Percentiles rank a stretch among this genome's conserved stretches.
Conservation (phyloP, 1,139 yeast genomes). For the Eremothecium sinecaudum region DNA sequence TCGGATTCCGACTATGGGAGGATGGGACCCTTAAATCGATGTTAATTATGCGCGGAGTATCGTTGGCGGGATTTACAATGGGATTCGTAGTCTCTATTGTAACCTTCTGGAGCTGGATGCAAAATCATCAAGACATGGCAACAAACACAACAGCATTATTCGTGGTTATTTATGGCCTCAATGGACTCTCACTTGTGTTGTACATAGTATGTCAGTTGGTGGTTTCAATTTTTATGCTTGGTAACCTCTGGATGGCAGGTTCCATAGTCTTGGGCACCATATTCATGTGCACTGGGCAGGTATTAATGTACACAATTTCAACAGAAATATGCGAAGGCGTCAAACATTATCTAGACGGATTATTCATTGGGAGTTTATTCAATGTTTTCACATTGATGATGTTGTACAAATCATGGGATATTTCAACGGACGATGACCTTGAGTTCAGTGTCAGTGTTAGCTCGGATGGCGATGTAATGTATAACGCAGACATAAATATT, state of each 20-base stretch:
- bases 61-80: constrained; percentile 46
- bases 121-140: constrained; percentile 20
- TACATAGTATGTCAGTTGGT: constrained; percentile 66
- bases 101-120: constrained; percentile 65
- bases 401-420: constrained; percentile 94
- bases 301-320: constrained; percentile 62
- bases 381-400: constrained; percentile 81
- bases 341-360: constrained; percentile 82
- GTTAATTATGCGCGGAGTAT: constrained; percentile 43
- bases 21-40: constrained; percentile 72
- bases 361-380: constrained; percentile 74
- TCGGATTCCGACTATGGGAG: constrained; percentile 88
- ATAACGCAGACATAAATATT: constrained; percentile 10
- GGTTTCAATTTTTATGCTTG: constrained; percentile 57
- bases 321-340: constrained; percentile 55
- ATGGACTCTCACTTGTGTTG: constrained; percentile 52
- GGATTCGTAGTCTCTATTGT: constrained; percentile 59
- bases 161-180: constrained; percentile 57
- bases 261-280: constrained; percentile 59
- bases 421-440: constrained; percentile 89
- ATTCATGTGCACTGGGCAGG: constrained; percentile 76
- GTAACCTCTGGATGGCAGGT: constrained; percentile 82
- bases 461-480: constrained; percentile 31
- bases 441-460: constrained; percentile 65
- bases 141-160: constrained; percentile 56